Base-by-base conservation (phyloP, 2,329 filamentous ascomycete genomes). In the Phialophora tarda region DNA sequence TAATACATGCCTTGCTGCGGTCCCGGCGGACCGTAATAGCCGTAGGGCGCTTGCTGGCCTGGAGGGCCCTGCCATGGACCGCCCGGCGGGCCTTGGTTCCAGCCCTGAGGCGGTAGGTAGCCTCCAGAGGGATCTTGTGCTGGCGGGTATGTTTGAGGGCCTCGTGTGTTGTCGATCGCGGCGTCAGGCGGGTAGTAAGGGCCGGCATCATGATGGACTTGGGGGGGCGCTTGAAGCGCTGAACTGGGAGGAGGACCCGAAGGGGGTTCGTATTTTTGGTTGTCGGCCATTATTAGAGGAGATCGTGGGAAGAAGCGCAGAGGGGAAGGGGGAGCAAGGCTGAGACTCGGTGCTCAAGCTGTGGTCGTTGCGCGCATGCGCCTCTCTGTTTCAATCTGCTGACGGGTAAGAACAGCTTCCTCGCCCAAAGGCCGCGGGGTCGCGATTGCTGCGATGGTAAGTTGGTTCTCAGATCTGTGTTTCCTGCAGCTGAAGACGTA, bases 1-100 rank as follows among this genome's bases (percentile, higher is more conserved):
- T 72, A 75, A 63, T 73, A 73, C 73, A 75, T 75, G 17, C 72
- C 71, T 34, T 65, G 63, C 62, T 71, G 69, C 21, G 67, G 68
- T 3, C 53, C 53, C 7, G 53, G 59, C 24, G 65, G 71, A 12
- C 68, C 69, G 57, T 66, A 67, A 62, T 65, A 66, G 47, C 66
- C 69, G 21, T 67, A 69, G 7, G 66, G 63, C 41, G 38, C 17
- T 44, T 61, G 59, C 62, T 63, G 67, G 23, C 56, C 62, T 28
- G 38, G 61, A 24, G 55, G 38, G 24, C 62, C 64, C 21, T 66
- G 66, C 30, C 32, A 55, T 38, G 53, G 60, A 41, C 61, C 61
- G 24, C 66, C 65, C 14, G 59, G 60, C 11, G 66, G 57, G 32
- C 60, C 57, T 47, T 63, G 67, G 47, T 67, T 63, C 67, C 67